phyloP scores from a whole-genome alignment of 495 filamentous ascomycete species.

The Penicillium egyptiacum region DNA sequence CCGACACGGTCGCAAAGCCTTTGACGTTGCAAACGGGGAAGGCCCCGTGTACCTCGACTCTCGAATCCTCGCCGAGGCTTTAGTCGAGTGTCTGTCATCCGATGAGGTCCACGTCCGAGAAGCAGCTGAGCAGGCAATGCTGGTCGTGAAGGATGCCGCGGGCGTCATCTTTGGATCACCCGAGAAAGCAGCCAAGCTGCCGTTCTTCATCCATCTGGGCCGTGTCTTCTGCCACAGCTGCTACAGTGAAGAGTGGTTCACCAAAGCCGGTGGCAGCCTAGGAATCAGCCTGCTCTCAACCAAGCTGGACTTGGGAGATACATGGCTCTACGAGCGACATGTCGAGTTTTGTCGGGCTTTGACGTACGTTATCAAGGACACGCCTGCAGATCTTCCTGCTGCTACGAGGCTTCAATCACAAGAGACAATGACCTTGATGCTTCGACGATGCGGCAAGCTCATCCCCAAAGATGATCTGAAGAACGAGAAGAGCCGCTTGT shows the following conservation, averaged over 20 bases:
- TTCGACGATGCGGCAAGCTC: conserved; percentile 71
- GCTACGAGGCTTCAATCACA: conserved; percentile 79
- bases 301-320: conserved; percentile 75
- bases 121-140: conserved; percentile 74
- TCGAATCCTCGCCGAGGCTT: conserved; percentile 80
- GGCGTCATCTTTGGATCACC: conserved; percentile 74
- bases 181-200: conserved; percentile 65
- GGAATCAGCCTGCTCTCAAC: conserved; percentile 83
- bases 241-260: conserved; percentile 96
- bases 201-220: conserved; percentile 79
- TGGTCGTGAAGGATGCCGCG: conserved; percentile 74
- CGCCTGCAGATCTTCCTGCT: conserved; percentile 86
- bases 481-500: conserved; percentile 62
- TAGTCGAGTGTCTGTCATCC: conserved; percentile 83
- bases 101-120: conserved; percentile 78
- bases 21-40: conserved; percentile 81
- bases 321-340: conserved; percentile 78
- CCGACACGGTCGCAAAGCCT: conserved; percentile 69
- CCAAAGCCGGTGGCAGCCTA: conserved; percentile 85
- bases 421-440: conserved; percentile 73
- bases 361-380: conserved; percentile 96
- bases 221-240: conserved; percentile 89
- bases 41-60: conserved; percentile 83
- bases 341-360: conserved; percentile 81
- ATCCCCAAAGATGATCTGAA: conserved; percentile 73